A percentile compares a stretch with the other conserved stretches of the same genome.
phyloP scores from a whole-genome alignment of 1,284 basidiomycete genomes.

The Austropuccinia psidii region DNA sequence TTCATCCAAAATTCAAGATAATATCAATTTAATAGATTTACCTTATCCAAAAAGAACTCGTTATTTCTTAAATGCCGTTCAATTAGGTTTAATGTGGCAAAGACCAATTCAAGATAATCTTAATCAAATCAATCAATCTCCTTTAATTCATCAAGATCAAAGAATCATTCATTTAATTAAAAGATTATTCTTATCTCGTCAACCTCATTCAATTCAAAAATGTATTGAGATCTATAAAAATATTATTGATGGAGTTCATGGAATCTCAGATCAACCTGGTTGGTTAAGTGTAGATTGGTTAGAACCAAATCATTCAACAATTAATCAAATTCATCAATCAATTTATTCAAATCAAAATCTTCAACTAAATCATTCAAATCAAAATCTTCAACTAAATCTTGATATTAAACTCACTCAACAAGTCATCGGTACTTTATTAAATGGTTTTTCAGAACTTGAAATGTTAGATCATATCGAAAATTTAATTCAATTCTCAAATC shows the following conservation, averaged over 20 bases:
- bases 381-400: too few species aligned
- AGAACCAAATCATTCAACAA: not conserved
- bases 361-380: not conserved
- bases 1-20: not conserved
- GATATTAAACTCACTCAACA: constrained; percentile 13
- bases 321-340: not conserved
- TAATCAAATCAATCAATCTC: not conserved
- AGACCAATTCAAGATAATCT: not conserved
- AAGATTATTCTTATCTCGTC: not conserved
- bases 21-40: not conserved
- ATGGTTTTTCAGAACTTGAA: constrained; percentile 1
- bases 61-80: constrained; percentile 20
- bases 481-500: constrained; percentile 4
- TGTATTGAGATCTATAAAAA: constrained; percentile 4
- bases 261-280: not conserved
- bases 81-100: constrained; percentile 15
- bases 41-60: constrained; percentile 5
- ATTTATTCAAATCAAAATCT: not conserved
- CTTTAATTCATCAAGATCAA: not conserved
- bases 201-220: not conserved
- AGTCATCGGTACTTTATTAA: constrained; percentile 2
- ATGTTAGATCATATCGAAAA: constrained; percentile 6
- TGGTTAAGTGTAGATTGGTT: constrained; percentile 30
- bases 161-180: constrained; percentile 14
- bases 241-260: constrained; percentile 23